Conservation (phyloP, 73 alveolate species). For the Paramecium caudatum region DNA sequence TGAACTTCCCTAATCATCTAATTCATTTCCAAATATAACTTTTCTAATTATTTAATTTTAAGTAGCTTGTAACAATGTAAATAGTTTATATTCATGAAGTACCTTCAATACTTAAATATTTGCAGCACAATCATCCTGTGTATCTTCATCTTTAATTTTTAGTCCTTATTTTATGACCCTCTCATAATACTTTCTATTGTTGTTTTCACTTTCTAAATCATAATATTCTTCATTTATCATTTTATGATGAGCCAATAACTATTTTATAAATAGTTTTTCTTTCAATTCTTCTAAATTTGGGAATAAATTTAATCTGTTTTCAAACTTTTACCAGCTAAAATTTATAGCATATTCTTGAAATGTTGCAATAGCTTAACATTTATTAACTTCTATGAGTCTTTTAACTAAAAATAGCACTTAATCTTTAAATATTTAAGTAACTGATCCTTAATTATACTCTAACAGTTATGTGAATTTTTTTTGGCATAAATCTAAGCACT, state of each 20-base stretch:
- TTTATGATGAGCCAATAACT: neutral
- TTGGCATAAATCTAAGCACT: neutral
- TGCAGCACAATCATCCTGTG: neutral
- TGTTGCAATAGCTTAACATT: neutral
- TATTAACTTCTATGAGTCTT: neutral
- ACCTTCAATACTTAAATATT: neutral
- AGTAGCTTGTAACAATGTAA: neutral
- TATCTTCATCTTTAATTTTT: neutral
- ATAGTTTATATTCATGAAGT: neutral
- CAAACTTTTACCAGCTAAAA: neutral
- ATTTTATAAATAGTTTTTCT: neutral
- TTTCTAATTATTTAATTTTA: neutral
- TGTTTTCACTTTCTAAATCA: neutral
- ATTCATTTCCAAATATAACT: neutral
- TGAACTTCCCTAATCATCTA: neutral
- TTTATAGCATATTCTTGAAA: neutral
- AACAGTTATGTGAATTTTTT: neutral
- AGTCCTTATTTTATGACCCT: neutral
- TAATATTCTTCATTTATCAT: neutral
- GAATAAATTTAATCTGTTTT: neutral
- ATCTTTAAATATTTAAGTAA: neutral
- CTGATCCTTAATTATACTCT: neutral
- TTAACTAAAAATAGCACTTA: neutral
- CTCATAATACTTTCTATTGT: neutral
- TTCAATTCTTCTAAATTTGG: neutral